Evolutionary conservation across 2,329 filamentous ascomycete genomes (phyloP).

Genomic region (Neopestalotiopsis rosae): DNA sequence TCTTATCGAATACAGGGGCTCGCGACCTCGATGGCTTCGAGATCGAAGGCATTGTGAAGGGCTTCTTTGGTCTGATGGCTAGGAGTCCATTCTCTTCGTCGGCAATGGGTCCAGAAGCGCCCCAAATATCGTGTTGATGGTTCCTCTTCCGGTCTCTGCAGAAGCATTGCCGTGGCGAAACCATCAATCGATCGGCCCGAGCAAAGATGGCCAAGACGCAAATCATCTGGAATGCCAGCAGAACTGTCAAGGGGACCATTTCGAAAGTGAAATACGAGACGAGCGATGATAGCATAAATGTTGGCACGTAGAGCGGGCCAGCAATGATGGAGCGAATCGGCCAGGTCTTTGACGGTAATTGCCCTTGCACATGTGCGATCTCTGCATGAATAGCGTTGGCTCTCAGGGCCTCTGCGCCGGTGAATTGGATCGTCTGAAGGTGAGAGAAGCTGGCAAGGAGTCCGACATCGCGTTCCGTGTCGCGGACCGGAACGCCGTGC

Average conservation of each 20-base stretch:
- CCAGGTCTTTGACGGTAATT: slow-evolving; percentile 21
- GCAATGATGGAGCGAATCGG: slow-evolving; percentile 19
- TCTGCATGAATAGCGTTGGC: slow-evolving; percentile 3
- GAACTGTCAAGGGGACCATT: slow-evolving; percentile 5
- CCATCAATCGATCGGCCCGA: slow-evolving; percentile 13
- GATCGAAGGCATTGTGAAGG: slow-evolving; percentile 7
- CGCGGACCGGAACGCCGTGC: slow-evolving; percentile 9
- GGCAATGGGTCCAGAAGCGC: not conserved
- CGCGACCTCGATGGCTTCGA: slow-evolving; percentile 13
- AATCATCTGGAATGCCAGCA: slow-evolving; percentile 4
- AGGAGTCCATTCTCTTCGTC: slow-evolving; percentile 15
- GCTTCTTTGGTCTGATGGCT: not conserved
- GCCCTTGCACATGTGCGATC: slow-evolving; percentile 15
- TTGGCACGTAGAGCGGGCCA: slow-evolving; percentile 21
- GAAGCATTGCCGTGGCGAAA: not conserved
- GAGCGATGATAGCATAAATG: slow-evolving; percentile 16
- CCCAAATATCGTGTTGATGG: slow-evolving; percentile 10
- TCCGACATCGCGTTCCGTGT: slow-evolving; percentile 20
- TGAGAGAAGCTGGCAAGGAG: slow-evolving; percentile 20
- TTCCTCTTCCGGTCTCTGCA: slow-evolving; percentile 7
- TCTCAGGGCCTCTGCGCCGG: slow-evolving; percentile 4
- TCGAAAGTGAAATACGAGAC: slow-evolving; percentile 14
- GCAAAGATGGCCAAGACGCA: slow-evolving; percentile 11
- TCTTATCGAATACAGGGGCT: slow-evolving; percentile 12
- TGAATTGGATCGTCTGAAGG: not conserved